Conservation (phyloP, 2,329 filamentous ascomycete species). For the Xylaria sp. region DNA sequence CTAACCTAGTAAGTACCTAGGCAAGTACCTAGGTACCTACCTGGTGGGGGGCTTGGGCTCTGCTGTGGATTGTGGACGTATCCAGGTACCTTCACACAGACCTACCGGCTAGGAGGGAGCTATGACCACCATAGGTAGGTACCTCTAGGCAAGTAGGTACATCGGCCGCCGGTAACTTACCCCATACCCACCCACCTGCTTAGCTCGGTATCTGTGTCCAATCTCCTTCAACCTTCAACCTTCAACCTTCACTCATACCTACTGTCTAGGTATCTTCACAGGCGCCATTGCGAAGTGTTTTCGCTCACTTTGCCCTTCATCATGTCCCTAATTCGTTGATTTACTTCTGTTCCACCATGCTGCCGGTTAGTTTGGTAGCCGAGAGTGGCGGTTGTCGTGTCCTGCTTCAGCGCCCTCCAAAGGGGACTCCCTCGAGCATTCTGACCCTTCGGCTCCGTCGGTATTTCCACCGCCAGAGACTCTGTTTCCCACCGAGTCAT, state of each 20-base stretch:
- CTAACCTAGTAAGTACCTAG: conserved; percentile 7
- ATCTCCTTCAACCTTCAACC: too few relatives aligned
- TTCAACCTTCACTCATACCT: too few relatives aligned
- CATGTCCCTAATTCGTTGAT: background rate
- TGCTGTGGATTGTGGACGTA: background rate
- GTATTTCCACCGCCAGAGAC: conserved; percentile 19
- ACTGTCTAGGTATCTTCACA: too few relatives aligned
- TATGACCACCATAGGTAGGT: background rate
- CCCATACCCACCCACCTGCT: background rate
- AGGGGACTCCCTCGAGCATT: conserved; percentile 37
- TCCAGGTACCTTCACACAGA: background rate
- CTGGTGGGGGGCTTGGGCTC: background rate
- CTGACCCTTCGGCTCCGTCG: conserved; percentile 34
- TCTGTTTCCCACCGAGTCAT: background rate
- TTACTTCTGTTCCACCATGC: conserved; percentile 27
- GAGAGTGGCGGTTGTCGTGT: conserved; percentile 35
- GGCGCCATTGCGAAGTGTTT: too few relatives aligned
- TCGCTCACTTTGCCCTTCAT: too few relatives aligned
- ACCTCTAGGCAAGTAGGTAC: background rate
- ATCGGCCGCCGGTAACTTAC: background rate
- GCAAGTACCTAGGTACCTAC: background rate
- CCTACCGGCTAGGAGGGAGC: background rate
- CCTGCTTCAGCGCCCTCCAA: conserved; percentile 33
- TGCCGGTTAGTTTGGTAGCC: conserved; percentile 25
- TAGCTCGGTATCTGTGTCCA: too few relatives aligned